A percentile compares a stretch with the other conserved stretches of the same genome.
Evolutionary conservation across 2,329 filamentous ascomycete genomes (phyloP).

Genomic region (Trichoderma breve): DNA sequence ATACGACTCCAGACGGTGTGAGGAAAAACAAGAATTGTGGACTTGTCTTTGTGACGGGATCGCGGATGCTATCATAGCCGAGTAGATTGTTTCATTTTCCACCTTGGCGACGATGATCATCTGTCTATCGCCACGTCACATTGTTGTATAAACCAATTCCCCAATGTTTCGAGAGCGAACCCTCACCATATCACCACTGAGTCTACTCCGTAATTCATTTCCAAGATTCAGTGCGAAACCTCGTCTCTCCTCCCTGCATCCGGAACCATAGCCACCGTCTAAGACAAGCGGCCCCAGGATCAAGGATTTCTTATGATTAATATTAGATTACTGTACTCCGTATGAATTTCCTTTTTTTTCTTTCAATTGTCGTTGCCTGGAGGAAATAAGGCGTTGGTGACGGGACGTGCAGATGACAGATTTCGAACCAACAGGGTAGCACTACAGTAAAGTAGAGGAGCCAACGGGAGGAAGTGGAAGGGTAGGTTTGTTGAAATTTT

Average conservation of each 20-base stretch:
- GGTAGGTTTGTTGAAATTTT: neutral
- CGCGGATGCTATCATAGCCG: neutral
- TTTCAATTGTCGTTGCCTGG: neutral
- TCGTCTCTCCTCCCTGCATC: neutral
- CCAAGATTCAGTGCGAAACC: neutral
- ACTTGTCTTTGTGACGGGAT: neutral
- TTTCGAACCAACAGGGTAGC: neutral
- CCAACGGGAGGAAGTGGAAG: neutral
- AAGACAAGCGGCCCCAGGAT: neutral
- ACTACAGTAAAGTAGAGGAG: neutral
- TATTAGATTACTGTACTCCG: neutral
- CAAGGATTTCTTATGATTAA: neutral
- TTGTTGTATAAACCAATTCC: neutral
- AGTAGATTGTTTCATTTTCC: neutral
- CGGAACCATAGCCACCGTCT: neutral
- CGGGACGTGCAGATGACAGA: neutral
- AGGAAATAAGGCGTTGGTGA: neutral
- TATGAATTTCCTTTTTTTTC: neutral
- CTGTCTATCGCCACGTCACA: neutral
- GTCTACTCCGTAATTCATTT: neutral
- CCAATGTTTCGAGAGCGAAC: neutral
- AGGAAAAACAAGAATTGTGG: neutral
- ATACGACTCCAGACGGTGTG: neutral
- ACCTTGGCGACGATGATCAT: neutral
- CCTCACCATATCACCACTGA: neutral